These are phyloP conservation scores for Pythium dissimile DNA, from an alignment of 352 stramenopile species.

Conservation along the genomic window DNA sequence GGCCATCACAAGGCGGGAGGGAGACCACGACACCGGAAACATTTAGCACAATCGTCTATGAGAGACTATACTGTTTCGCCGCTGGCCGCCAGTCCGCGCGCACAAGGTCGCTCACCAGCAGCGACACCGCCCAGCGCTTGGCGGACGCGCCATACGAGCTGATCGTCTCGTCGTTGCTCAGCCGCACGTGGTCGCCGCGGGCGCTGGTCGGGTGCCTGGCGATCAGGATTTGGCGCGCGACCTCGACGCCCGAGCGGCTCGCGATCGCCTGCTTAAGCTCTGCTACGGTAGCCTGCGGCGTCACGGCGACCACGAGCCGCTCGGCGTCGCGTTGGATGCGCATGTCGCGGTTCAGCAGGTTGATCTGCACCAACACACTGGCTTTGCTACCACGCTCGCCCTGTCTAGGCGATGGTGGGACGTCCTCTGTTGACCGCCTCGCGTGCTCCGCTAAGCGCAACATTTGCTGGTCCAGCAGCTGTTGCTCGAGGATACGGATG, in stretches of 20 bases:
- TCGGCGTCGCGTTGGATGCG: not conserved
- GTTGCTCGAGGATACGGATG: conserved; percentile 57
- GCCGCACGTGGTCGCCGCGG: conserved; percentile 9
- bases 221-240: conserved; percentile 9
- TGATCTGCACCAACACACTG: conserved; percentile 13
- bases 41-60: no score
- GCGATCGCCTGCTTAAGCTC: conserved; percentile 15
- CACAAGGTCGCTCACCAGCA: conserved; percentile 14
- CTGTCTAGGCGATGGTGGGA: not conserved
- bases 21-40: not conserved
- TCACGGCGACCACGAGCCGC: conserved; percentile 5
- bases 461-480: conserved; percentile 60
- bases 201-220: not conserved
- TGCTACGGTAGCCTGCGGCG: not conserved
- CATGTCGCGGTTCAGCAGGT: conserved; percentile 9
- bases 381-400: not conserved
- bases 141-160: not conserved
- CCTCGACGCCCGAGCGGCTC: not conserved
- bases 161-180: conserved; percentile 5
- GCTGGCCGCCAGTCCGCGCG: conserved; percentile 8
- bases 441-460: conserved; percentile 22
- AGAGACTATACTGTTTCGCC: no score
- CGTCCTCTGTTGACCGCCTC: no score
- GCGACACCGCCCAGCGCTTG: conserved; percentile 8
- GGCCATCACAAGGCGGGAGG: no score